Percentiles rank a stretch among this genome's conserved stretches.
These are phyloP conservation scores for Penicillium ucsense DNA, from an alignment of 495 filamentous ascomycete genomes.

Conservation along the genomic window DNA sequence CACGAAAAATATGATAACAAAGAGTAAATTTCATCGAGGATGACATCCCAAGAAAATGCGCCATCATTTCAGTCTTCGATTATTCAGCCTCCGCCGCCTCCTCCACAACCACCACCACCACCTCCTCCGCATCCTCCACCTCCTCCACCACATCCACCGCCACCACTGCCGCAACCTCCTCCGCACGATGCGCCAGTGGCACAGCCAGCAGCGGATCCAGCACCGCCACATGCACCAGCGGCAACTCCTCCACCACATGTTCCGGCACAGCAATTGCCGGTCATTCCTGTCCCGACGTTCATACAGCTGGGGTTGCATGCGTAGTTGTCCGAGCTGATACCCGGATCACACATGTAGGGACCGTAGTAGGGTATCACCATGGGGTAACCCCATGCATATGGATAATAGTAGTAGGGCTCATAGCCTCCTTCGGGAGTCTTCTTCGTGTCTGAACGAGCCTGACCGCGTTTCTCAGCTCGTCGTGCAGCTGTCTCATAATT, in stretches of 20 bases:
- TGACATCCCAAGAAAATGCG: too few relatives aligned
- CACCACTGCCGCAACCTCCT: background rate
- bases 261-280: slow-evolving; percentile 38
- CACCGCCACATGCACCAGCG: slow-evolving; percentile 41
- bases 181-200: slow-evolving; percentile 30
- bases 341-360: slow-evolving; percentile 41
- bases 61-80: too few relatives aligned
- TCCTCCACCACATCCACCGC: slow-evolving; percentile 11
- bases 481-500: slow-evolving; percentile 53
- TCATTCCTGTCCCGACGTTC: slow-evolving; percentile 25
- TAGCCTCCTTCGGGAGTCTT: slow-evolving; percentile 23
- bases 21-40: too few relatives aligned
- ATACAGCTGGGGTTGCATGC: slow-evolving; percentile 37
- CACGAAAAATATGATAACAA: too few relatives aligned
- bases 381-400: slow-evolving; percentile 36
- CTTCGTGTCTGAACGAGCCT: slow-evolving; percentile 21
- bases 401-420: slow-evolving; percentile 18
- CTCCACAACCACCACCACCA: slow-evolving; percentile 17
- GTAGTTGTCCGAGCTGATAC: slow-evolving; percentile 32
- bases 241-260: slow-evolving; percentile 46
- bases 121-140: slow-evolving; percentile 19
- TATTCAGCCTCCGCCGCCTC: slow-evolving; percentile 2
- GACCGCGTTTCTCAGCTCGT: slow-evolving; percentile 51
- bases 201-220: slow-evolving; percentile 23
- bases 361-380: slow-evolving; percentile 43